Evolutionary conservation across 2,329 filamentous ascomycete genomes (phyloP).

Genomic region (Diaporthe sp.): DNA sequence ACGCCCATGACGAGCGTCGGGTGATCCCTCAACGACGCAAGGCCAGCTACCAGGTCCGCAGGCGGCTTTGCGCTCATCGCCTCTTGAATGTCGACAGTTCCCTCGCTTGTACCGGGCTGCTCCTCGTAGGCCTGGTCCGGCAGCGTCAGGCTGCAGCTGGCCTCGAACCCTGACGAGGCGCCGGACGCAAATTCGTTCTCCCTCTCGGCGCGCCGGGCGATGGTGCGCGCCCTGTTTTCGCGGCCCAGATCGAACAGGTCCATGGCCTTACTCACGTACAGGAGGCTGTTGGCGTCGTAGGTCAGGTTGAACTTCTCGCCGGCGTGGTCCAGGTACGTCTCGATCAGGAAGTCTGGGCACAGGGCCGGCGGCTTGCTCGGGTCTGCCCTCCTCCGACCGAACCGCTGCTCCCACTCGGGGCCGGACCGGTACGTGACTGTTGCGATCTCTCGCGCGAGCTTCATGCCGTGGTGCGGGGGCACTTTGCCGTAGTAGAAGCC

Average conservation of each 20-base stretch:
- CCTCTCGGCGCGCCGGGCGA: constrained; percentile 72
- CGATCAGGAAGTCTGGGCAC: constrained; percentile 97
- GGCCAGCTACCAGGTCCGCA: constrained; percentile 82
- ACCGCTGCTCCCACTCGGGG: constrained; percentile 97
- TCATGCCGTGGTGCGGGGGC: constrained; percentile 96
- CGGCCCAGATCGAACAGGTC: constrained; percentile 93
- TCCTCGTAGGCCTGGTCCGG: constrained; percentile 90
- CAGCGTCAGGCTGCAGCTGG: constrained; percentile 83
- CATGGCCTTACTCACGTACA: constrained; percentile 99
- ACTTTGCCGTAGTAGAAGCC: constrained; percentile 93
- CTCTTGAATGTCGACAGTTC: constrained; percentile 47
- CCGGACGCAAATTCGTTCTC: constrained; percentile 68
- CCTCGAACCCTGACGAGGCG: constrained; percentile 52
- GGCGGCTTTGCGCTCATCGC: constrained; percentile 70
- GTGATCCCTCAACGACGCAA: constrained; percentile 79
- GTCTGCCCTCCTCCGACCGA: constrained; percentile 89
- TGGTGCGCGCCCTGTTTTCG: constrained; percentile 75
- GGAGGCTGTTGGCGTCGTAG: constrained; percentile 93
- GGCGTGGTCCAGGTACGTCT: constrained; percentile 97
- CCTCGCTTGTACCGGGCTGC: constrained; percentile 67
- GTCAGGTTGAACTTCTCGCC: constrained; percentile 98
- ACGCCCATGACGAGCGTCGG: constrained; percentile 93
- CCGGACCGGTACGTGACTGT: constrained; percentile 97
- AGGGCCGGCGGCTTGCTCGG: constrained; percentile 87
- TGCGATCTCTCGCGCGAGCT: constrained; percentile 95